phyloP scores from a whole-genome alignment of 257 asterid genomes.

The Voacanga thouarsii region DNA sequence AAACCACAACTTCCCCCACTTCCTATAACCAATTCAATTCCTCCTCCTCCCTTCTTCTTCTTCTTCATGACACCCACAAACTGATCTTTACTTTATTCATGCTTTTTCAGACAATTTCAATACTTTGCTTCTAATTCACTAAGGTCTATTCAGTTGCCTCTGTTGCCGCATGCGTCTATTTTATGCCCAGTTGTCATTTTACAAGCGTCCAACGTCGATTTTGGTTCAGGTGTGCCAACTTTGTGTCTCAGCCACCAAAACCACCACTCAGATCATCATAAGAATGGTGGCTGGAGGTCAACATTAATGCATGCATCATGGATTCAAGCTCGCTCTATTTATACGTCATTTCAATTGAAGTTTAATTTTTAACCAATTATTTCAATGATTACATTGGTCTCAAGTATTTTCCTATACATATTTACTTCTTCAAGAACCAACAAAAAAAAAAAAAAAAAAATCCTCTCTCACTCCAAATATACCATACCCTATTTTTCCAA shows the following conservation, averaged over 20 bases:
- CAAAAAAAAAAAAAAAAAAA: too few species aligned
- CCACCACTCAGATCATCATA: neutral
- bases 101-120: neutral
- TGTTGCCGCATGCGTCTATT: neutral
- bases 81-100: neutral
- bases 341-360: too few species aligned
- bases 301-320: too few species aligned
- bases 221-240: neutral
- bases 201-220: neutral
- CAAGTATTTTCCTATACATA: too few species aligned
- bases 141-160: too few species aligned
- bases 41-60: neutral
- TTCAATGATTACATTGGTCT: too few species aligned
- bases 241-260: neutral
- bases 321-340: too few species aligned
- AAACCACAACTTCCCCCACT: conserved; percentile 4
- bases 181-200: neutral
- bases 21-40: neutral
- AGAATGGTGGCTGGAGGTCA: neutral
- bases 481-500: too few species aligned
- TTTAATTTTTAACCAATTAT: too few species aligned
- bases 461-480: too few species aligned
- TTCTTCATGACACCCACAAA: neutral
- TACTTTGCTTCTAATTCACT: neutral
- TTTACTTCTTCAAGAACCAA: too few species aligned